Base-by-base conservation (phyloP, 2,329 filamentous ascomycete species). In the Botrytis aclada region DNA sequence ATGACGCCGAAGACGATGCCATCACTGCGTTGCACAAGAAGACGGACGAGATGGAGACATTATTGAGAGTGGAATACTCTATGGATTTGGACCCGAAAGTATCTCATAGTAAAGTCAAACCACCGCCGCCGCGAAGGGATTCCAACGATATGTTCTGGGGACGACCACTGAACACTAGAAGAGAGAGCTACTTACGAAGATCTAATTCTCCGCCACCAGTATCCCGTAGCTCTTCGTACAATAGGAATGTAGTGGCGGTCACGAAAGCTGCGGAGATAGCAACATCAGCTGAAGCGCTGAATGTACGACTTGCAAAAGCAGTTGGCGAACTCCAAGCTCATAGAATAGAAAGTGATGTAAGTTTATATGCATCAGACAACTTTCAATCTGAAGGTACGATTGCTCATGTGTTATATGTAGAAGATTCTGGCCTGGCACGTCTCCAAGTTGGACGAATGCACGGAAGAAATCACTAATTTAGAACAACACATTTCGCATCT, bases 401-500 rank as follows among this genome's bases (percentile, higher is more conserved):
- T 65, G 41, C 22, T 66, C 60, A 45, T 25, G 43, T 32, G 20
- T 60, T 76, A 74, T 62, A 76, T 63, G 41, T 76, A 89, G 84
- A 88, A 90, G 76, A 89, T 92, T 73, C 89, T 91, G 77, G 84
- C 84, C 37, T 81, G 91, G 45, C 85, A 91, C 34, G 84, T 89
- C 70, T 85, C 85, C 60, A 86, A 88, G 74, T 85, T 88, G 73
- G 86, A 90, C 79, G 84, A 84, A 54, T 85, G 89, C 69, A 85
- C 87, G 60, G 84, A 88, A 75, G 86, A 86, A 70, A 88, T 92
- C 73, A 83, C 88, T 37, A 86, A 88, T 73, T 83, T 92, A 22
- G 88, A 92, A 77, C 84, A 84, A 54, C 86, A 88, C 61, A 83
- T 92, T 61, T 79, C 84, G 58, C 85, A 89, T 74, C 83, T 92